Conservation (phyloP, 441 rosid species). For the Gossypium schwendimanii region DNA sequence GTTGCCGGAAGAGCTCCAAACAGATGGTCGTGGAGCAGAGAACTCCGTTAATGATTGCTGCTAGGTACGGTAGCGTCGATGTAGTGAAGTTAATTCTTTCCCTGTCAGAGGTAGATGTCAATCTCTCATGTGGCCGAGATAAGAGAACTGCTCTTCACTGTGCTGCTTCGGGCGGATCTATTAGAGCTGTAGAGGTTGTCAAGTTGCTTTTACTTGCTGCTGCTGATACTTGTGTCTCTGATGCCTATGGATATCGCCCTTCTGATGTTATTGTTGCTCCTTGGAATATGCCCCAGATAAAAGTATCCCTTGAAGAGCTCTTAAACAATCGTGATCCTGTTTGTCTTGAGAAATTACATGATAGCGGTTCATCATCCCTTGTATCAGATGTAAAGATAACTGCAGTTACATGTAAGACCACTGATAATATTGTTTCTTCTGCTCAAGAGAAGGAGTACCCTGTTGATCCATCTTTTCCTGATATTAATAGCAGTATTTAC, state of each 20-base stretch:
- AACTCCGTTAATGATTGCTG: conserved; percentile 78
- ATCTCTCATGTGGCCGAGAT: conserved; percentile 47
- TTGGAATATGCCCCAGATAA: conserved; percentile 29
- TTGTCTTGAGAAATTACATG: conserved; percentile 12
- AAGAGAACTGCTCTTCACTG: conserved; percentile 71
- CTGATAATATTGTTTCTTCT: conserved; percentile 10
- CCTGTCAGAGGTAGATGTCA: conserved; percentile 26
- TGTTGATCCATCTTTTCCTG: conserved; percentile 49
- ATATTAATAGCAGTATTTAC: conserved; percentile 47
- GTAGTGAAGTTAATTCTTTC: conserved; percentile 32
- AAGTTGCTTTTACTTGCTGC: conserved; percentile 52
- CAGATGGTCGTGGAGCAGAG: conserved; percentile 45
- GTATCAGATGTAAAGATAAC: conserved; percentile 23
- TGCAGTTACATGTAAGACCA: conserved; percentile 22
- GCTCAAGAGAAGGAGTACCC: conserved; percentile 42
- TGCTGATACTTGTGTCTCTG: conserved; percentile 44
- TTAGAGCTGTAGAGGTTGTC: conserved; percentile 40
- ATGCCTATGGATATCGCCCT: conserved; percentile 54
- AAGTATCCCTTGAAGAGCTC: conserved; percentile 41
- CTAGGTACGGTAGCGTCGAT: conserved; percentile 45
- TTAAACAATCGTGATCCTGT: conserved; percentile 3
- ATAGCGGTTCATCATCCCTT: conserved; percentile 26
- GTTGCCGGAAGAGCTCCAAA: conserved; percentile 33
- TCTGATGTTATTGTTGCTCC: conserved; percentile 55
- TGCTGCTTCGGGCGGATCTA: conserved; percentile 71